phyloP scores from a whole-genome alignment of 148 eudicot species.

The Beta vulgaris region DNA sequence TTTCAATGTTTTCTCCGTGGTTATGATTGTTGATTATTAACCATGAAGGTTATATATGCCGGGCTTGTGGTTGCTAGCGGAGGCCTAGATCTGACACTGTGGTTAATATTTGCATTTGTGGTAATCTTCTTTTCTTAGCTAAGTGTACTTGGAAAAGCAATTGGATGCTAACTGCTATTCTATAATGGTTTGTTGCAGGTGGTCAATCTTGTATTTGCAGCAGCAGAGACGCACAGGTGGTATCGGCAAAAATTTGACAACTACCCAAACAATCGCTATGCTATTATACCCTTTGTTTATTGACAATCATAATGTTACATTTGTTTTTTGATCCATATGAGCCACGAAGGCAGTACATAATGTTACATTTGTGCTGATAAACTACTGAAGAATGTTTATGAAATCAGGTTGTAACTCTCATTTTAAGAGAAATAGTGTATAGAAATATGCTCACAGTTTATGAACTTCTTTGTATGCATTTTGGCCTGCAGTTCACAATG shows the following conservation, averaged over 20 bases:
- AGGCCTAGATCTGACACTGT: slow-evolving; percentile 63
- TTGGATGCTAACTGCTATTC: not conserved
- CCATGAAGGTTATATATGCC: slow-evolving; percentile 73
- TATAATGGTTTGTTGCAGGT: slow-evolving; percentile 48
- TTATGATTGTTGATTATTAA: not conserved
- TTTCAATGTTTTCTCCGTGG: not conserved
- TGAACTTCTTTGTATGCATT: not conserved
- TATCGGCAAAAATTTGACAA: slow-evolving; percentile 72
- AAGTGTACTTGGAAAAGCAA: not conserved
- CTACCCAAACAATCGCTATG: slow-evolving; percentile 61
- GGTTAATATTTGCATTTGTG: slow-evolving; percentile 86
- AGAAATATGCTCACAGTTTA: not conserved
- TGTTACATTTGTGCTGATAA: not conserved
- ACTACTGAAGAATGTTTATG: too few species aligned
- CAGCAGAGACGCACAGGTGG: slow-evolving; percentile 91
- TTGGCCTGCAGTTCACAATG: not conserved
- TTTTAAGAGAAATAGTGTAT: not conserved
- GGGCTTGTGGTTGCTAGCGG: slow-evolving; percentile 85
- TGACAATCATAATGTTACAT: slow-evolving; percentile 16
- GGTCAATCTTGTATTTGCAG: slow-evolving; percentile 75
- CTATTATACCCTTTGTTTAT: slow-evolving; percentile 62
- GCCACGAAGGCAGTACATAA: too few species aligned
- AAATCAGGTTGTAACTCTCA: not conserved
- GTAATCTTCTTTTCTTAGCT: slow-evolving; percentile 35
- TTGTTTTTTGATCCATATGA: too few species aligned